Base-by-base conservation (phyloP, 768 basidiomycete species). In the Kondoa subrosea region DNA sequence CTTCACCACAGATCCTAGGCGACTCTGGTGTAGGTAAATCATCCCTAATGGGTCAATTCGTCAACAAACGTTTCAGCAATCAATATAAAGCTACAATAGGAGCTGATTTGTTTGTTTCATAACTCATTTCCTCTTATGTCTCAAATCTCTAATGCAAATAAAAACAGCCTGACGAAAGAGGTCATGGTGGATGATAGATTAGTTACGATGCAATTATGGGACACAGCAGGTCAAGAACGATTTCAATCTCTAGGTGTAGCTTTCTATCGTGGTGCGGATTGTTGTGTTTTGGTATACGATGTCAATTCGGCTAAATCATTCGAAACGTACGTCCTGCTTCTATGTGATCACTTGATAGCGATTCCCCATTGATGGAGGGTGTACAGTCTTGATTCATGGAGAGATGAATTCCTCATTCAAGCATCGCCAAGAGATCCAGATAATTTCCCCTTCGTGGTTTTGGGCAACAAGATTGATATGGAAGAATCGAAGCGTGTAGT, bases 401-500 rank as follows among this genome's bases (percentile, higher is more conserved):
- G 95, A 69, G 95, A 99, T 78, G 95, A 99, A 78, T 99, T 99
- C 79, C 84, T 99, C 73, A 95, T 99, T 74, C 80, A 99, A 80
- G 95, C 95, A 14, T 91, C 89, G 76, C 95, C 95, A 58, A 91
- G 93, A 76, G 93, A 97, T 78, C 92, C 95, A 56, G 95, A 97
- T 82, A 96, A 96, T 81, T 99, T 99, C 78, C 95, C 95, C 3
- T 99, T 99, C 75, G 92, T 99, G 67, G 93, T 99, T 15, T 80
- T 99, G 69, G 95, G 95, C n/a, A 99, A 99, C 81, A 99, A 99
- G 89, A 93, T 99, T 77, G 95, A 99, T 77, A 89, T 96, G 75
- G 95, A 97, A 80, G 95, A 97, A 81, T 88, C 86, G 77, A 97
- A 96, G 78, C 85, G 93, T 72, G 91, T 95, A 85, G 92, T 99